phyloP scores from a whole-genome alignment of 2,329 filamentous ascomycete species.

The Neoscytalidium dimidiatum region DNA sequence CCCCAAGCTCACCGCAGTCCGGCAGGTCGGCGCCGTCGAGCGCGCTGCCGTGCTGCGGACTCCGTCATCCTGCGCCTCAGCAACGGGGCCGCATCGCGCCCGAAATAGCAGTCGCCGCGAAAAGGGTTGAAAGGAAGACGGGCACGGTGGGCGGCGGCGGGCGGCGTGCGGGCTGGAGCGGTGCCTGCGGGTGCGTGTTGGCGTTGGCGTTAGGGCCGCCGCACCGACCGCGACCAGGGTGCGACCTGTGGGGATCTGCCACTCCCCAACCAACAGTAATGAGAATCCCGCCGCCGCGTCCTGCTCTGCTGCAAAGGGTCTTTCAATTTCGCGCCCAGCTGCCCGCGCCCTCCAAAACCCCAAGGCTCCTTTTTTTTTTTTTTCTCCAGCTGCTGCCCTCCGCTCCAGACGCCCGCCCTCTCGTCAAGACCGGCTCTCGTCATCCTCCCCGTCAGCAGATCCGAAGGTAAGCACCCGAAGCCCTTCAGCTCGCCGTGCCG shows the following conservation, averaged over 20 bases:
- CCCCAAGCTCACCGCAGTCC: neutral
- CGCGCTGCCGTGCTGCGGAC: neutral
- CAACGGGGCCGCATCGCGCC: neutral
- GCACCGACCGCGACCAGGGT: conserved; percentile 4
- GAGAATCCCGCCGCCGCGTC: neutral
- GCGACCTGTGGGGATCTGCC: neutral
- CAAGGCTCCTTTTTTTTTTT: neutral
- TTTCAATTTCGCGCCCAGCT: conserved; percentile 1
- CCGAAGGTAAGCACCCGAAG: neutral
- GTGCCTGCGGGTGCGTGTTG: neutral
- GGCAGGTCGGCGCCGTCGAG: neutral
- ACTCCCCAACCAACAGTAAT: neutral
- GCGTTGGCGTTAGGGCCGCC: neutral
- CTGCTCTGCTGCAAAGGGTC: neutral
- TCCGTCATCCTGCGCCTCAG: neutral
- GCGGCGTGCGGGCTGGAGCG: neutral
- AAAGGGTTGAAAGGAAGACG: neutral
- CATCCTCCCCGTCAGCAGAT: conserved; percentile 2
- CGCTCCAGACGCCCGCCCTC: too few species aligned
- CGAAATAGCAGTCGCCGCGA: neutral
- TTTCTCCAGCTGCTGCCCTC: neutral
- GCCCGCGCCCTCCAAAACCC: neutral
- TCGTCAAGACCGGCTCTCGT: conserved; percentile 1
- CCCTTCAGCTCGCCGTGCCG: neutral
- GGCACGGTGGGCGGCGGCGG: neutral